Conservation (phyloP, 2,329 filamentous ascomycete genomes). For the Aureobasidium sp. region DNA sequence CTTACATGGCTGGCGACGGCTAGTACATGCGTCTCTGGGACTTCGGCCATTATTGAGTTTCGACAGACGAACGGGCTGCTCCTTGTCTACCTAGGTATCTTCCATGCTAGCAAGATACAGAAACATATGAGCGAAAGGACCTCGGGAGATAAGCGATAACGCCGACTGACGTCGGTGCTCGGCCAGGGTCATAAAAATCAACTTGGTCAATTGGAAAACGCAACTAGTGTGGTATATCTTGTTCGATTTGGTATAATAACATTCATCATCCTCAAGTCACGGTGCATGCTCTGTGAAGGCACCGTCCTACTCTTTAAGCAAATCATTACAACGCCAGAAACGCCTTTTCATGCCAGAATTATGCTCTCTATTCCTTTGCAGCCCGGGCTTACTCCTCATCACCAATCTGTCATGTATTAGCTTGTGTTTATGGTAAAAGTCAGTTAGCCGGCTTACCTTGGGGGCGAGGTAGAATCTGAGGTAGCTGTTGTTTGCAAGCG, state of each 20-base stretch:
- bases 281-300: neutral
- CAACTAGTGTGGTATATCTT: neutral
- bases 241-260: constrained; percentile 8
- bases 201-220: neutral
- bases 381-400: constrained; percentile 47
- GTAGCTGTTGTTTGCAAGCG: constrained; percentile 71
- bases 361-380: neutral
- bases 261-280: neutral
- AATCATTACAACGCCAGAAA: constrained; percentile 10
- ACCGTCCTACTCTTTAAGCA: neutral
- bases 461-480: constrained; percentile 96
- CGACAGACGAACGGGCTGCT: neutral
- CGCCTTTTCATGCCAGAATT: constrained; percentile 12
- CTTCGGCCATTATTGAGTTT: constrained; percentile 19
- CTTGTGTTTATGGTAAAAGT: no score
- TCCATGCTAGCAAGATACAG: neutral
- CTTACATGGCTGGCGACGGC: constrained; percentile 93
- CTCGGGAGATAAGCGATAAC: constrained; percentile 11
- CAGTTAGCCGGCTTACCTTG: constrained; percentile 57
- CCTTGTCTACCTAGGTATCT: neutral
- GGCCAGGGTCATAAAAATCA: neutral
- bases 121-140: neutral
- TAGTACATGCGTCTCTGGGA: constrained; percentile 63
- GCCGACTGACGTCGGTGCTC: neutral
- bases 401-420: constrained; percentile 55